Conservation (phyloP, 2,329 filamentous ascomycete genomes). For the Penicillium hordei region DNA sequence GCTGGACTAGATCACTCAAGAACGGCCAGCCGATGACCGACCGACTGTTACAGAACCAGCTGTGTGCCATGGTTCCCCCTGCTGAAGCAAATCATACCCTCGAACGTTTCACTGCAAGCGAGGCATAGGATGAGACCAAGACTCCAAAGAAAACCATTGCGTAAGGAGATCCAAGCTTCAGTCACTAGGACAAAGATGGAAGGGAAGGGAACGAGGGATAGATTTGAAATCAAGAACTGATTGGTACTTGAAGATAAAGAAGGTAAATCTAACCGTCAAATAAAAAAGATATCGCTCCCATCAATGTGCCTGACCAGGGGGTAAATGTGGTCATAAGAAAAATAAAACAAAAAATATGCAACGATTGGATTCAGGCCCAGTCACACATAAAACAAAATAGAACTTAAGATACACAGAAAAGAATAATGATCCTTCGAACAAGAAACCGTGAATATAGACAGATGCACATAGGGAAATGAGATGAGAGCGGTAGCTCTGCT, state of each 20-base stretch:
- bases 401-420: conserved; percentile 41
- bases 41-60: conserved; percentile 1
- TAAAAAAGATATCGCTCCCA: conserved; percentile 9
- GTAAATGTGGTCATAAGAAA: conserved; percentile 9
- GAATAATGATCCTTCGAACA: conserved; percentile 30
- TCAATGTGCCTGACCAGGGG: conserved; percentile 8
- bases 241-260: conserved; percentile 9
- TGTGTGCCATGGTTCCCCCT: background rate
- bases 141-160: background rate
- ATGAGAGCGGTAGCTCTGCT: conserved; percentile 11
- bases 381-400: conserved; percentile 29
- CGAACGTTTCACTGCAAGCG: background rate
- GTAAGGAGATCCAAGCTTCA: background rate
- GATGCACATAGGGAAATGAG: conserved; percentile 12
- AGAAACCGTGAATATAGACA: conserved; percentile 34
- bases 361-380: conserved; percentile 28
- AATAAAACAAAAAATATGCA: conserved; percentile 22
- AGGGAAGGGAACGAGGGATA: conserved; percentile 7
- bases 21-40: background rate
- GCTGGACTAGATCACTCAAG: background rate
- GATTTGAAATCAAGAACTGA: conserved; percentile 8
- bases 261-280: conserved; percentile 9
- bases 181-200: background rate
- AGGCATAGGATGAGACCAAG: background rate
- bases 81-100: background rate